Percentiles rank a stretch among this genome's conserved stretches.
Conservation (phyloP, 2,329 filamentous ascomycete genomes). For the Trichoderma sp. region DNA sequence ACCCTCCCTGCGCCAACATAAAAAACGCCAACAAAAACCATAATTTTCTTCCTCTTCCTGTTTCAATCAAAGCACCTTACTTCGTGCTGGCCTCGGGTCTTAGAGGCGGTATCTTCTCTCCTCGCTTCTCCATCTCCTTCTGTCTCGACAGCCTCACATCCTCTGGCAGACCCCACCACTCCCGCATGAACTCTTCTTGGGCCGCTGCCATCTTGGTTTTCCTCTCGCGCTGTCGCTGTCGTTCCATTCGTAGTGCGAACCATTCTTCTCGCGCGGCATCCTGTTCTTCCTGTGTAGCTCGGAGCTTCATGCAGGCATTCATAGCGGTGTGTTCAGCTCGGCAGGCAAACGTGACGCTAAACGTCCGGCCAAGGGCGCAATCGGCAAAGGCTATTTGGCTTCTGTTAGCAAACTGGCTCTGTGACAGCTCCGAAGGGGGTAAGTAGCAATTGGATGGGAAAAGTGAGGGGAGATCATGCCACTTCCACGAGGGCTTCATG, state of each 20-base stretch:
- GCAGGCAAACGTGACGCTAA: constrained; percentile 87
- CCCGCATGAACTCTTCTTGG: constrained; percentile 65
- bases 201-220: constrained; percentile 60
- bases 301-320: constrained; percentile 90
- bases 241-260: constrained; percentile 76
- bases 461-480: background rate
- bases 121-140: constrained; percentile 54
- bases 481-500: background rate
- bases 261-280: constrained; percentile 91
- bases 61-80: background rate
- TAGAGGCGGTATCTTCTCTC: constrained; percentile 48
- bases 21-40: background rate
- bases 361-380: constrained; percentile 82
- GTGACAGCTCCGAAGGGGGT: background rate
- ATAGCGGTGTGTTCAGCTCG: constrained; percentile 76
- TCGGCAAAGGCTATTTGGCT: constrained; percentile 76
- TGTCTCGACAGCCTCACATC: constrained; percentile 53
- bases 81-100: background rate
- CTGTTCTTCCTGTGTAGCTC: constrained; percentile 81
- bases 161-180: constrained; percentile 67
- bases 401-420: background rate
- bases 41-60: background rate
- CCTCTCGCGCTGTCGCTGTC: constrained; percentile 66
- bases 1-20: background rate
- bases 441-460: background rate